Conservation (phyloP, 2,329 filamentous ascomycete genomes). For the Nannizzia gypsea region DNA sequence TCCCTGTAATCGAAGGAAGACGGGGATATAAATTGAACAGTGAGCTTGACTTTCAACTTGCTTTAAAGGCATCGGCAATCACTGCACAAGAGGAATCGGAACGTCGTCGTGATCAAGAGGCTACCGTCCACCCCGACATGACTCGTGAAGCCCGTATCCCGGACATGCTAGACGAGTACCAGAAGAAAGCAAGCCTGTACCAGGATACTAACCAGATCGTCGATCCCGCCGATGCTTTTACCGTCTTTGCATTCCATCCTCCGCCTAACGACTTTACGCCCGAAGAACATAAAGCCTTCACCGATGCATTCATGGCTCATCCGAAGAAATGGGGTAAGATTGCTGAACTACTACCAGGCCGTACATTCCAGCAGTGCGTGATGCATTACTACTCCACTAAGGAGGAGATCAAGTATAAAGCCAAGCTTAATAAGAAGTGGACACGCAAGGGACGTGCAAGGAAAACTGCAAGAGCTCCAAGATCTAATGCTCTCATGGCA, state of each 20-base stretch:
- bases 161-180: slow-evolving; percentile 35
- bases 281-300: slow-evolving; percentile 37
- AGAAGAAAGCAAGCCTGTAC: slow-evolving; percentile 31
- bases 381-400: slow-evolving; percentile 42
- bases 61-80: slow-evolving; percentile 37
- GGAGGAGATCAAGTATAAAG: slow-evolving; percentile 39
- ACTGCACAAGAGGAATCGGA: slow-evolving; percentile 38
- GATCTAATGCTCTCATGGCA: slow-evolving; percentile 39
- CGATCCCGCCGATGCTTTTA: slow-evolving; percentile 27
- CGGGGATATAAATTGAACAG: slow-evolving; percentile 38
- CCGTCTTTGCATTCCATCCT: slow-evolving; percentile 36
- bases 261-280: slow-evolving; percentile 38
- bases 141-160: slow-evolving; percentile 37
- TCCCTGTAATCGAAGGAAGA: slow-evolving; percentile 26
- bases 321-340: slow-evolving; percentile 44
- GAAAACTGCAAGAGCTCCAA: slow-evolving; percentile 27
- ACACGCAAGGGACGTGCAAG: slow-evolving; percentile 30
- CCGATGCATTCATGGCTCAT: slow-evolving; percentile 36
- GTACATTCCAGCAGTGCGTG: slow-evolving; percentile 39
- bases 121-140: slow-evolving; percentile 34
- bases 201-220: slow-evolving; percentile 38
- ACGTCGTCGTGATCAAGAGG: slow-evolving; percentile 32
- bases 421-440: slow-evolving; percentile 37
- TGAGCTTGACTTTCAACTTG: slow-evolving; percentile 39
- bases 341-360: slow-evolving; percentile 35